Conservation (phyloP, 2,329 filamentous ascomycete species). For the Gyromitra esculenta region DNA sequence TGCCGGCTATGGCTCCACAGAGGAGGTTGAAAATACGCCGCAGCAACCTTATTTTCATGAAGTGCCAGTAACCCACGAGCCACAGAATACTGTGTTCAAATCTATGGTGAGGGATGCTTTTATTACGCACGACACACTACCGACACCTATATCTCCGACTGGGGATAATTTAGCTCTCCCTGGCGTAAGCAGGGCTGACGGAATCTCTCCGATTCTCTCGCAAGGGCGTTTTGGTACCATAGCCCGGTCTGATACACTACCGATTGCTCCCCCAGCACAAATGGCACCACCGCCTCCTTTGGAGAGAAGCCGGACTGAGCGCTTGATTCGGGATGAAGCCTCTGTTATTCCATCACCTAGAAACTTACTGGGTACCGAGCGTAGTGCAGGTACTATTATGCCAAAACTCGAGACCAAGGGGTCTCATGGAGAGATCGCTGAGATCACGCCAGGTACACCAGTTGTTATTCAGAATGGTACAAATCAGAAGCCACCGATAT, state of each 20-base stretch:
- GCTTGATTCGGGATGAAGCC: conserved; percentile 17
- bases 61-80: neutral
- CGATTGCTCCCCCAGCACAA: conserved; percentile 2
- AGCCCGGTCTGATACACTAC: conserved; percentile 17
- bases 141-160: conserved; percentile 27
- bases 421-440: conserved; percentile 37
- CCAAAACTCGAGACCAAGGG: conserved; percentile 23
- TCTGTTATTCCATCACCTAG: conserved; percentile 5
- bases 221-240: conserved; percentile 12
- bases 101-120: conserved; percentile 47
- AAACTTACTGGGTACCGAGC: conserved; percentile 33
- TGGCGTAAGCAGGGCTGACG: conserved; percentile 13
- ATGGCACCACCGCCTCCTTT: conserved; percentile 3
- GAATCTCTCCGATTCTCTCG: conserved; percentile 41
- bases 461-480: conserved; percentile 11
- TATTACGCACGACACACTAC: conserved; percentile 37
- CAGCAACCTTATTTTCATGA: neutral
- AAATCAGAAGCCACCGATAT: conserved; percentile 5
- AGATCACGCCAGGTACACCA: conserved; percentile 38
- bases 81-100: conserved; percentile 39
- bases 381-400: conserved; percentile 30
- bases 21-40: conserved; percentile 8
- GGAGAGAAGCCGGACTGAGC: conserved; percentile 27
- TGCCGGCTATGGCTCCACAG: conserved; percentile 44
- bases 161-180: conserved; percentile 1